Percentiles rank a stretch among this genome's conserved stretches.
Conservation (phyloP, 2,329 filamentous ascomycete genomes). For the Fusarium dlaminii region DNA sequence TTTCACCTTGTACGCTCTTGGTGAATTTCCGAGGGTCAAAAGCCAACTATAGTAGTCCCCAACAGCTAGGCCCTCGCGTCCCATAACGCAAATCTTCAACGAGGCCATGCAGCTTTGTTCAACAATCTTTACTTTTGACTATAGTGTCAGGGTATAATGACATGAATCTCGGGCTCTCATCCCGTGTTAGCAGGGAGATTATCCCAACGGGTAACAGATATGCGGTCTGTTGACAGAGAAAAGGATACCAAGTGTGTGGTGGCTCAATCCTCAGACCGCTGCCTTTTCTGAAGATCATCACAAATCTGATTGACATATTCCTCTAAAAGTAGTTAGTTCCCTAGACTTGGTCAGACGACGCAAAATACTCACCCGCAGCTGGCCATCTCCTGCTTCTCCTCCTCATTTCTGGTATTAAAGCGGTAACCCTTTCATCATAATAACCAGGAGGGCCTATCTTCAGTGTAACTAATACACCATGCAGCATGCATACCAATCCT, state of each 20-base stretch:
- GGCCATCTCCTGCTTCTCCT: neutral
- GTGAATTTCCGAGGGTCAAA: neutral
- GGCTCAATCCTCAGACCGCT: neutral
- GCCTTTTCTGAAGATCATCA: neutral
- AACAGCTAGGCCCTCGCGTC: neutral
- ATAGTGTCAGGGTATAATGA: neutral
- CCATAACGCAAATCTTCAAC: neutral
- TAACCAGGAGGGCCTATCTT: fast-evolving
- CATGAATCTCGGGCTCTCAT: fast-evolving
- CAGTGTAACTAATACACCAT: neutral
- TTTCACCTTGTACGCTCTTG: neutral
- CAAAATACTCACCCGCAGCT: neutral
- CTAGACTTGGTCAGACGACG: fast-evolving
- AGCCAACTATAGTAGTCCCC: neutral
- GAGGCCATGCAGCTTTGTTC: neutral
- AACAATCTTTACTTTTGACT: neutral
- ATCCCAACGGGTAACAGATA: fast-evolving
- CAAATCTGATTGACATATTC: neutral
- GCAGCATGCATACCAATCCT: neutral
- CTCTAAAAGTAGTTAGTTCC: neutral
- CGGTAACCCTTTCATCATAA: fast-evolving
- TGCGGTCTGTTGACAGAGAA: fast-evolving
- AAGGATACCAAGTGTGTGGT: neutral
- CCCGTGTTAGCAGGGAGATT: neutral
- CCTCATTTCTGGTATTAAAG: neutral